Evolutionary conservation across 345 rosid genomes (phyloP).

Genomic region (Euphorbia lathyris): DNA sequence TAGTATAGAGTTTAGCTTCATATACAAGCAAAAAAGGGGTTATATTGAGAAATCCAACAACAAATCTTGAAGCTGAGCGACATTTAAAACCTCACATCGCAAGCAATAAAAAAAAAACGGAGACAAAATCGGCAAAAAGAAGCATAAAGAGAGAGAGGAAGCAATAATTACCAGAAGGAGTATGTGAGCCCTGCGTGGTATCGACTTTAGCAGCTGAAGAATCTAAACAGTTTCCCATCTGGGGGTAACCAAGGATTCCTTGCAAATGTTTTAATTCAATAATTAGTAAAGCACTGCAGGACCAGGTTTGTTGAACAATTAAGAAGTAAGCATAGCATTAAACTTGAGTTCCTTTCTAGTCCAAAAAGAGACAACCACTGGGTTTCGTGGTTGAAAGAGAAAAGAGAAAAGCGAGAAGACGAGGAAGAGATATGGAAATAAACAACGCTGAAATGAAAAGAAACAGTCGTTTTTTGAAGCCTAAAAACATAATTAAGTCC

Average conservation of each 20-base stretch:
- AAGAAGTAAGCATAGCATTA: not conserved
- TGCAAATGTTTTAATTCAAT: too few relatives aligned
- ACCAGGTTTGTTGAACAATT: too few relatives aligned
- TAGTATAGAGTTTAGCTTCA: not conserved
- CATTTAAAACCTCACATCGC: not conserved
- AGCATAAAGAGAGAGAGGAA: not conserved
- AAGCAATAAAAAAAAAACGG: not conserved
- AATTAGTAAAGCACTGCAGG: too few relatives aligned
- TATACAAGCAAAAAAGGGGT: too few relatives aligned
- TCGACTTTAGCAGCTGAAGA: conserved; percentile 25
- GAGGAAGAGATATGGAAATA: not conserved
- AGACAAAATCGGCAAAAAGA: not conserved
- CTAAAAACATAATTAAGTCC: too few relatives aligned
- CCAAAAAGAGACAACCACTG: not conserved
- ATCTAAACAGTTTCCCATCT: conserved; percentile 33
- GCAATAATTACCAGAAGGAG: conserved; percentile 17
- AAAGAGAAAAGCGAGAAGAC: not conserved
- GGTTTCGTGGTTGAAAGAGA: not conserved
- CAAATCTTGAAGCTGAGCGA: not conserved
- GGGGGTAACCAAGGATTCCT: not conserved
- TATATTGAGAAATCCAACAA: not conserved
- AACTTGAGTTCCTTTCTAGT: not conserved
- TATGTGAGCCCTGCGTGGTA: conserved; percentile 16
- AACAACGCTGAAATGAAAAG: too few relatives aligned
- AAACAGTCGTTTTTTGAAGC: too few relatives aligned